Evolutionary conservation across 805 yeast species (phyloP).

Genomic region (Starmerella floricola): DNA sequence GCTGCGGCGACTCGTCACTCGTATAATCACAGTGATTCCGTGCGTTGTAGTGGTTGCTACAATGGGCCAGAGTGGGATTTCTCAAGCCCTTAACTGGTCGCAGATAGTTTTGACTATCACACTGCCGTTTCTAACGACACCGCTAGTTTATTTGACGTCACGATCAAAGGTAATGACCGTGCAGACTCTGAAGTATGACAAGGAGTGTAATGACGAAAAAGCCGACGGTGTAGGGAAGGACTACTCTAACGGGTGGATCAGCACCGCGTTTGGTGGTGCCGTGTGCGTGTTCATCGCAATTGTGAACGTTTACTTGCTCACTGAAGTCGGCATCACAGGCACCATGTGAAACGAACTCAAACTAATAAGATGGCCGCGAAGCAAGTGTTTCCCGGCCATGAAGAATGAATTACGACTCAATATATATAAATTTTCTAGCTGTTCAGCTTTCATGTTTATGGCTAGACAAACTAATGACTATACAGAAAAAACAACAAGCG

Average conservation of each 20-base stretch:
- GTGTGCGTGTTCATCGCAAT: constrained; percentile 63
- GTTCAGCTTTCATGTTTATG: too few species aligned
- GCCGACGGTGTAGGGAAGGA: constrained; percentile 18
- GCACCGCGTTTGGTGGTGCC: constrained; percentile 38
- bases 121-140: constrained; percentile 75
- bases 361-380: too few species aligned
- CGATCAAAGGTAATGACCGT: constrained; percentile 51
- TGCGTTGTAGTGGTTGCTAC: constrained; percentile 59
- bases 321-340: constrained; percentile 32
- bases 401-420: too few species aligned
- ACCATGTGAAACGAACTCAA: background rate
- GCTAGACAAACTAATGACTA: too few species aligned
- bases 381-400: too few species aligned
- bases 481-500: too few species aligned
- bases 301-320: constrained; percentile 56
- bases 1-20: constrained; percentile 63
- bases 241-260: constrained; percentile 45
- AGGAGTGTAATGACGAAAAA: constrained; percentile 1
- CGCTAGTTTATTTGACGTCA: constrained; percentile 71
- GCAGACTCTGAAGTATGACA: constrained; percentile 14
- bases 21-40: constrained; percentile 70
- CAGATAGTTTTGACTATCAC: constrained; percentile 76
- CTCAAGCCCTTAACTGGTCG: constrained; percentile 64
- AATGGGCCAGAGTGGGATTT: constrained; percentile 63
- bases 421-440: too few species aligned